Conservation (phyloP, 1,284 basidiomycete genomes). For the Butyriboletus appendiculatus region DNA sequence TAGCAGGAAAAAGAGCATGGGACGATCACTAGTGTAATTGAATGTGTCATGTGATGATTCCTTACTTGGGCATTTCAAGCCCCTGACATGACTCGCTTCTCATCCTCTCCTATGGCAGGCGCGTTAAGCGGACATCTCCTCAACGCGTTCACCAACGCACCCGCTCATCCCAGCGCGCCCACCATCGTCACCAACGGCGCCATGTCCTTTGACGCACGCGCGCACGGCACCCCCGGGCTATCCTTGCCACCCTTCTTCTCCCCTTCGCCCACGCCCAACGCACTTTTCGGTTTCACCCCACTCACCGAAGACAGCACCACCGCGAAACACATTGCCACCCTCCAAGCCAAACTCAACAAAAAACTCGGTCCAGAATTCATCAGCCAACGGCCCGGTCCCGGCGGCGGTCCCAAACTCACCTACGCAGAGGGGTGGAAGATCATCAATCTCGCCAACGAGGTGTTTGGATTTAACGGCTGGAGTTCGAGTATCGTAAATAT, state of each 20-base stretch:
- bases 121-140: constrained; percentile 36
- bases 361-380: constrained; percentile 95
- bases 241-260: neutral
- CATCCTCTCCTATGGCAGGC: constrained; percentile 30
- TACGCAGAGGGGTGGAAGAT: constrained; percentile 98
- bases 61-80: neutral
- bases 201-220: constrained; percentile 57
- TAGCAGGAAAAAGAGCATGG: too few relatives aligned
- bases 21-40: too few relatives aligned
- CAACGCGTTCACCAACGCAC: constrained; percentile 22
- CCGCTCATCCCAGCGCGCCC: constrained; percentile 12
- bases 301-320: constrained; percentile 57
- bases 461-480: constrained; percentile 99
- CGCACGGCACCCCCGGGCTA: constrained; percentile 44
- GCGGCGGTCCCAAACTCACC: constrained; percentile 84
- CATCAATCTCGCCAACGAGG: constrained; percentile 95
- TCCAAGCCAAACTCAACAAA: constrained; percentile 85
- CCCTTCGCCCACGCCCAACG: neutral
- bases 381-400: constrained; percentile 86
- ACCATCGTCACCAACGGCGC: constrained; percentile 49
- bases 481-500: constrained; percentile 82
- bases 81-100: constrained; percentile 11
- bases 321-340: constrained; percentile 56
- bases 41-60: neutral
- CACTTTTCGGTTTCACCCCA: constrained; percentile 20